Percentiles rank a stretch among this genome's conserved stretches.
Evolutionary conservation across 495 filamentous ascomycete species (phyloP).

Genomic region (Oleoguttula mirabilis): DNA sequence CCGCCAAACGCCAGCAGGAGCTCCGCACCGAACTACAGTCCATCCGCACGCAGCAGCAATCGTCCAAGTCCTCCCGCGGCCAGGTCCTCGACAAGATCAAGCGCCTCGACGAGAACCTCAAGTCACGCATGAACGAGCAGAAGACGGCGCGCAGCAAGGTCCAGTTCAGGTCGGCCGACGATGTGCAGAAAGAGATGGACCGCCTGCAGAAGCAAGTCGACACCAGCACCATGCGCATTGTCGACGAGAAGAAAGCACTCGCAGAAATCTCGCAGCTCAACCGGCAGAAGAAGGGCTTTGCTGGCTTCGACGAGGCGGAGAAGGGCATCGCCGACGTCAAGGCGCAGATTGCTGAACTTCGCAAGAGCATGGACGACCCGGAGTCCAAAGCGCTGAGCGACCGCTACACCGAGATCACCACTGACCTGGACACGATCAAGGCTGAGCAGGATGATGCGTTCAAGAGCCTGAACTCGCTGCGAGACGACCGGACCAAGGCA

Average conservation of each 20-base stretch:
- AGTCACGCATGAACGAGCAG: slow-evolving; percentile 67
- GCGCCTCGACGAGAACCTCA: slow-evolving; percentile 68
- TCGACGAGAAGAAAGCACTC: slow-evolving; percentile 92
- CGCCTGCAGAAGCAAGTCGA: slow-evolving; percentile 73
- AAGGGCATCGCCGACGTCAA: slow-evolving; percentile 76
- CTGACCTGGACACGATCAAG: slow-evolving; percentile 78
- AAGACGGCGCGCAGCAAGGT: slow-evolving; percentile 68
- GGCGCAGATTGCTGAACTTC: slow-evolving; percentile 70
- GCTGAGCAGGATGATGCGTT: slow-evolving; percentile 77
- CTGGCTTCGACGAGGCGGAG: slow-evolving; percentile 65
- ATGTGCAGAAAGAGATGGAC: slow-evolving; percentile 71
- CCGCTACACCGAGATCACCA: slow-evolving; percentile 65
- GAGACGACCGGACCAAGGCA: slow-evolving; percentile 77
- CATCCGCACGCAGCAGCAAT: slow-evolving; percentile 72
- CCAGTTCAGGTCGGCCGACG: slow-evolving; percentile 72
- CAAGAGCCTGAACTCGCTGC: slow-evolving; percentile 72
- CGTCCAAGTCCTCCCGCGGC: slow-evolving; percentile 64
- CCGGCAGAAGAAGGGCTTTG: slow-evolving; percentile 84
- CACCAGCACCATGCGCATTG: slow-evolving; percentile 75
- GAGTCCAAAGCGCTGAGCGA: slow-evolving; percentile 79
- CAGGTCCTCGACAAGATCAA: slow-evolving; percentile 76
- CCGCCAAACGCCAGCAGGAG: slow-evolving; percentile 66
- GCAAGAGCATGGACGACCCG: slow-evolving; percentile 80
- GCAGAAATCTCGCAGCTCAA: slow-evolving; percentile 66
- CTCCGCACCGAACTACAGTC: slow-evolving; percentile 55